phyloP scores from a whole-genome alignment of 73 alveolate species.

The Tetrahymena thermophila region DNA sequence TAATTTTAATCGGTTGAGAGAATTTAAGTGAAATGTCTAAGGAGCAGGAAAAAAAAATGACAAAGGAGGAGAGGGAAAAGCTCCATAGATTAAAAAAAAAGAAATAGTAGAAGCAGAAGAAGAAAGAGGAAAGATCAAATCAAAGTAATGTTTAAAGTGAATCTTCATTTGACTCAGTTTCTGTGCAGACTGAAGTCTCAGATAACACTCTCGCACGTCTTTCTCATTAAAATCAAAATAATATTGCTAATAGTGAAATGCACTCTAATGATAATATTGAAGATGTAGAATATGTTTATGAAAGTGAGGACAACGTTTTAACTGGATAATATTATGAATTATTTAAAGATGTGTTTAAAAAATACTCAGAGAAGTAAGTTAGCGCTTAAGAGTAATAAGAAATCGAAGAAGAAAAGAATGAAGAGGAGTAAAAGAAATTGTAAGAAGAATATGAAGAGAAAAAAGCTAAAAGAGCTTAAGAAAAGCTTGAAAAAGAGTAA shows the following conservation, averaged over 20 bases:
- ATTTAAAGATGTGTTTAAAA: neutral
- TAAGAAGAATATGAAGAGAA: neutral
- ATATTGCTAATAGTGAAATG: neutral
- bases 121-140: neutral
- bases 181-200: neutral
- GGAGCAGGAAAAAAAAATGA: neutral
- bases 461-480: neutral
- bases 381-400: neutral
- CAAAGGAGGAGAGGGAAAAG: neutral
- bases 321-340: neutral
- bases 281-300: neutral
- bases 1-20: neutral
- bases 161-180: neutral
- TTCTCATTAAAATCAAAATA: neutral
- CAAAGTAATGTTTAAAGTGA: neutral
- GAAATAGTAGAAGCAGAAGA: neutral
- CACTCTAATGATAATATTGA: neutral
- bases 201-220: neutral
- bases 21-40: neutral
- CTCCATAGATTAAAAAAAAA: neutral
- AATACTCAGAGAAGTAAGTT: neutral
- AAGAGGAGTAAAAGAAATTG: neutral
- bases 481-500: conserved; percentile 1
- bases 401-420: neutral
- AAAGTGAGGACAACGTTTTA: neutral